Base-by-base conservation (phyloP, 164 flowering plant species). In the Vitis amurensis region DNA sequence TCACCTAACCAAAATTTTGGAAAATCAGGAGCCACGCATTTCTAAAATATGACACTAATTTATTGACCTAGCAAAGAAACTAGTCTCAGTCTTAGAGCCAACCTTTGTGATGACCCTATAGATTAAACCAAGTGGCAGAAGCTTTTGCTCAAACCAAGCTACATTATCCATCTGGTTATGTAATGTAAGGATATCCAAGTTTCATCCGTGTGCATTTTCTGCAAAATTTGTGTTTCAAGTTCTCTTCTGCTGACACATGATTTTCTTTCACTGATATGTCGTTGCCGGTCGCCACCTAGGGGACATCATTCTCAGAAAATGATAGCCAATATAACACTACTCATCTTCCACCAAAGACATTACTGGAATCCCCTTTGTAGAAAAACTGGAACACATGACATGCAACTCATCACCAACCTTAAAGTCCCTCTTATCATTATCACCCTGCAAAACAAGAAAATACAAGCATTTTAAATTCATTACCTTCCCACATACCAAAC, bases 331-430 rank as follows among this genome's bases (percentile, higher is more conserved):
- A 47, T 19, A 27, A 16, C 44, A 63, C 71, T 77, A 78, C 37
- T 79, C 73, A 55, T 78, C 82, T 62, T 88, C 77, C 59, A 82
- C 85, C 77, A 84, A 56, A 27, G 92, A 73, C 90, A 92, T 51
- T 9, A 91, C 86, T 3, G 98, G 96, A 68, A 91, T 77, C 31
- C 98, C 99, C 76, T 91, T 93, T 66, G 72, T 58, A 13, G 86
- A 82, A 78, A 88, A 95, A 77, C 93, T 90, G 4, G 86, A 75
- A 74, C 98, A 95, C 71, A 76, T 55, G 14, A 88, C 97, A 13
- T 9, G 78, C 71, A 95, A 29, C 76, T 80, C 82, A 50, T 93
- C 90, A 12, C 94, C 98, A 9, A 88, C 78, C 63, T 77, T 77
- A 55, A 80, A 93, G 52, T 88, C 80, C 68, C 47, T 80, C 76